A percentile compares a stretch with the other conserved stretches of the same genome.
Conservation (phyloP, 768 basidiomycete genomes). For the Rhizopogon sp. region DNA sequence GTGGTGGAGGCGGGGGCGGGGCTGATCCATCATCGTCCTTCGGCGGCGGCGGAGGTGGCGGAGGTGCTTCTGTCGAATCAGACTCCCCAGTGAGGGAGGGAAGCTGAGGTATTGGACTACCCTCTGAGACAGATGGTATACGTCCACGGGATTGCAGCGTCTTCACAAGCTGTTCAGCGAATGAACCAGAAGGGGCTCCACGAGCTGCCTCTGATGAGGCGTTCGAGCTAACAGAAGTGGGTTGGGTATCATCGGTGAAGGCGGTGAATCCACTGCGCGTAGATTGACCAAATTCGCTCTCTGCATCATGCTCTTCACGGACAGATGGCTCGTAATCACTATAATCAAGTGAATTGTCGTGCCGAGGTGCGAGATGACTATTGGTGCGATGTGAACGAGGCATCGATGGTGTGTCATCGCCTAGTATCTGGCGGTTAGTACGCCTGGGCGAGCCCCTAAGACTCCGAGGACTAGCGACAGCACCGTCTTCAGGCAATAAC, state of each 20-base stretch:
- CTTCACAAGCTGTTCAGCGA: constrained; percentile 60
- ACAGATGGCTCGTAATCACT: constrained; percentile 40
- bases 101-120: constrained; percentile 30
- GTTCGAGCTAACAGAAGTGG: constrained; percentile 53
- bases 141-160: constrained; percentile 50
- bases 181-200: constrained; percentile 37
- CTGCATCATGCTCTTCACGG: constrained; percentile 46
- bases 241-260: constrained; percentile 47
- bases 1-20: constrained; percentile 27
- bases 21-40: constrained; percentile 10
- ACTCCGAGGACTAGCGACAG: constrained; percentile 61
- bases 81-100: constrained; percentile 39
- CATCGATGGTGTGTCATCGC: constrained; percentile 37
- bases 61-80: constrained; percentile 17
- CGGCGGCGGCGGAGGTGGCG: constrained; percentile 20
- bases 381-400: constrained; percentile 34
- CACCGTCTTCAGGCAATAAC: constrained; percentile 60
- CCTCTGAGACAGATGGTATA: constrained; percentile 31
- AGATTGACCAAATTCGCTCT: constrained; percentile 54
- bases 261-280: constrained; percentile 20
- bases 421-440: constrained; percentile 29
- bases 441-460: constrained; percentile 65
- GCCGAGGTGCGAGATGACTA: constrained; percentile 38
- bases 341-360: constrained; percentile 38
- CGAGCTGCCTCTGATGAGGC: constrained; percentile 33